Conservation (phyloP, 2,329 filamentous ascomycete genomes). For the Aspergillus arachidicola region DNA sequence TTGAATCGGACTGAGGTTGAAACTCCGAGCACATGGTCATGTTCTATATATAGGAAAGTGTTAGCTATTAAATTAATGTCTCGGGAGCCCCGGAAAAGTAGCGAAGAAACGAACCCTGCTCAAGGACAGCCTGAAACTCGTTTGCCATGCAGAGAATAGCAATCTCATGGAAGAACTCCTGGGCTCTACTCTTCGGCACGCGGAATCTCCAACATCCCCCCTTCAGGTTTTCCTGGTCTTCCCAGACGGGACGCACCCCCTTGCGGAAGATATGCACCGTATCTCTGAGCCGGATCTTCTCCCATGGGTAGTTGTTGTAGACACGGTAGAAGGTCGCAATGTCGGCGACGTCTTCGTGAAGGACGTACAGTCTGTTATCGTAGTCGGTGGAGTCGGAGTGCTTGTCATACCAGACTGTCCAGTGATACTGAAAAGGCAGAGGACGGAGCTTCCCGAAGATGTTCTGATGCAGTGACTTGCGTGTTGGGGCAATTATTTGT, state of each 20-base stretch:
- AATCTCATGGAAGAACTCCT: constrained; percentile 50
- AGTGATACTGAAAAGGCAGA: constrained; percentile 50
- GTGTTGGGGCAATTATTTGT: constrained; percentile 20
- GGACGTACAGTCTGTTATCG: constrained; percentile 38
- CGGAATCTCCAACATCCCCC: constrained; percentile 94
- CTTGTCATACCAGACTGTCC: constrained; percentile 53
- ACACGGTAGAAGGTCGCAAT: constrained; percentile 70
- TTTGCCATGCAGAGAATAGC: constrained; percentile 39
- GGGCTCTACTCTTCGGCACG: constrained; percentile 71
- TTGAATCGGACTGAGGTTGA: constrained; percentile 88
- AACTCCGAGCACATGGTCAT: constrained; percentile 84
- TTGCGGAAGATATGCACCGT: constrained; percentile 79
- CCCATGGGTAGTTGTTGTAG: constrained; percentile 78
- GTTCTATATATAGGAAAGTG: constrained; percentile 53
- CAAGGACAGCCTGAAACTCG: constrained; percentile 66
- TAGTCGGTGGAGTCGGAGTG: constrained; percentile 34
- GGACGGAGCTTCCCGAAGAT: constrained; percentile 50
- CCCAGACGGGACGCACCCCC: constrained; percentile 76
- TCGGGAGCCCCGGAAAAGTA: not conserved
- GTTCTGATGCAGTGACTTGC: constrained; percentile 45
- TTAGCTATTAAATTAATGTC: constrained; percentile 1
- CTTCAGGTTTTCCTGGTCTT: constrained; percentile 81
- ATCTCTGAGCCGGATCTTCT: constrained; percentile 75
- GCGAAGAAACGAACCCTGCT: constrained; percentile 54
- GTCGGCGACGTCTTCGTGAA: constrained; percentile 45